These are phyloP conservation scores for Wickerhamomyces pijperi DNA, from an alignment of 805 yeast species.

Conservation along the genomic window DNA sequence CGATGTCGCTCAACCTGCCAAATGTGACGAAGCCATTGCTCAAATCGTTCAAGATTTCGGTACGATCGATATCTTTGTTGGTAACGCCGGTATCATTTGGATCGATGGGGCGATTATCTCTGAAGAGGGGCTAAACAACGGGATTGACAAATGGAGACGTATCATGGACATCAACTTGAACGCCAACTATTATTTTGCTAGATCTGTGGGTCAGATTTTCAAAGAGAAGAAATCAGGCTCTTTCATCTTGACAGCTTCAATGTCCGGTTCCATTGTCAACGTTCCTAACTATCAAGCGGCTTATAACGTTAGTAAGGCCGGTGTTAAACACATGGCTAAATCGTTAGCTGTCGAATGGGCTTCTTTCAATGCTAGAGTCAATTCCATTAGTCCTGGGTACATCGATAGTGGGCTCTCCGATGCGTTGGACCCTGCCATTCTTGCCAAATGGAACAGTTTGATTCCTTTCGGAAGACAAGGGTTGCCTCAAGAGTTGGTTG, in stretches of 20 bases:
- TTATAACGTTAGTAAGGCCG: constrained; percentile 38
- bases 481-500: constrained; percentile 59
- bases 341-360: constrained; percentile 62
- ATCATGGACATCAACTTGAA: constrained; percentile 68
- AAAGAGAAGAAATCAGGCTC: constrained; percentile 67
- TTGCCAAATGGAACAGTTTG: constrained; percentile 36
- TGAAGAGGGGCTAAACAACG: constrained; percentile 14
- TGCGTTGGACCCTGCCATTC: constrained; percentile 31
- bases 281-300: constrained; percentile 81
- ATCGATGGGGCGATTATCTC: constrained; percentile 47
- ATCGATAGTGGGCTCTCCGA: constrained; percentile 59
- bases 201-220: constrained; percentile 62
- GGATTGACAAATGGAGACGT: constrained; percentile 50
- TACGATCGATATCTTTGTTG: constrained; percentile 71
- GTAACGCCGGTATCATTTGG: constrained; percentile 89
- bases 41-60: constrained; percentile 53
- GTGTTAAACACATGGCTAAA: constrained; percentile 11
- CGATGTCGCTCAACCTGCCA: constrained; percentile 18
- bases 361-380: constrained; percentile 67
- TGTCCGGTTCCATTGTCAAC: constrained; percentile 82
- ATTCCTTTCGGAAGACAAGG: constrained; percentile 73
- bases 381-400: constrained; percentile 80
- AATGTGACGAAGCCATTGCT: constrained; percentile 18
- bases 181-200: constrained; percentile 74
- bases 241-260: constrained; percentile 75